Evolutionary conservation across 257 asterid species (phyloP), one percentile per base, ranked within the genome.

Genomic region (Nicotiana tomentosiformis): DNA sequence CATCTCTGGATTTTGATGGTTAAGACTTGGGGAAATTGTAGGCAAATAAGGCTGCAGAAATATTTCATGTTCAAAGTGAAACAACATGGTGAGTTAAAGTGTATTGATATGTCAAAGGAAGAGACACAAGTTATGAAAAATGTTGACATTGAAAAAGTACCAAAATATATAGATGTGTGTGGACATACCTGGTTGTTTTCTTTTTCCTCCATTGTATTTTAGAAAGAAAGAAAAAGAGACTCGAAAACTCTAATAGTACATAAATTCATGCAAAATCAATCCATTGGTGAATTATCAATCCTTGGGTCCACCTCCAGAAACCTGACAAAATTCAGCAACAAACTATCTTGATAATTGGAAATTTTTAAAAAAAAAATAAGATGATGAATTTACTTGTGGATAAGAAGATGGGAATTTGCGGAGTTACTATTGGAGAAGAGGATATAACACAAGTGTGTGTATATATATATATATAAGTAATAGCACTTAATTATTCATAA

Each of bases 1-100:
- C 93, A 93, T 87, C 91, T 94, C 68, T 94, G 97, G 86, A 95
- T 93, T 88, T 85, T 89, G 56, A 46, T 80, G 8, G 33, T 26
- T 57, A 7, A 86, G 70, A 26, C 85, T 85, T 57, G 87, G 61
- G 62, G 82, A 87, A 74, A 68, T 87, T 82, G 86, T 86, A 5
- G 87, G 85, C 78, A 84, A 62, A 33, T 49, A 66, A 77, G 87
- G 89, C 95, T 93, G 95, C 64, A 88, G 29, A 1, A 76, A 84
- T 84, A 88, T 66, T 77, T 80, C 84, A 82, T 67, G 78, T 66
- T 90, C 89, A 43, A 70, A 61, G 81, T 81, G 82, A 84, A 81
- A 85, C 85, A 90, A 85, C 87, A 85, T 86, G 70, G 83, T 84
- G 85, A 43, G 12, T 43, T 43, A 39, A 88, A 70, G 82, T 88